A percentile compares a stretch with the other conserved stretches of the same genome.
These are phyloP conservation scores for Neofusicoccum sp. DNA, from an alignment of 2,329 filamentous ascomycete species.

Conservation along the genomic window DNA sequence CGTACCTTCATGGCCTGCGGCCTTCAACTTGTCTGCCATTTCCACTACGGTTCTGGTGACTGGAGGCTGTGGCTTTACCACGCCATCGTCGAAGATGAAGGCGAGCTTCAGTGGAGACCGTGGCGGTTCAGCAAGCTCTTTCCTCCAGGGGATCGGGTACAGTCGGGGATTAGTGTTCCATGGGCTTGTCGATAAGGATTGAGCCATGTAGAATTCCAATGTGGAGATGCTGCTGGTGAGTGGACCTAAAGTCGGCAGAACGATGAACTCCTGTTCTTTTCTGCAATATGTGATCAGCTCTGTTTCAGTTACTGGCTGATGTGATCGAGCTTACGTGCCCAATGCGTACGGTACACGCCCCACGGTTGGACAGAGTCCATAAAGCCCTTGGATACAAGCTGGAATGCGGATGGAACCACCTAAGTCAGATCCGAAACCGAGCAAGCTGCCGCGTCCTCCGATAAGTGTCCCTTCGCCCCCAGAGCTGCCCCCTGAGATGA, in stretches of 20 bases:
- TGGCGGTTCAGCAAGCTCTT: conserved; percentile 32
- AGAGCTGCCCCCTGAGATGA: conserved; percentile 54
- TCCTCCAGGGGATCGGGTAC: conserved; percentile 63
- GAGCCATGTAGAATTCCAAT: conserved; percentile 57
- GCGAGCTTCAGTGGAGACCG: conserved; percentile 40
- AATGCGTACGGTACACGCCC: conserved; percentile 40
- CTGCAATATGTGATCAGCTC: conserved; percentile 13
- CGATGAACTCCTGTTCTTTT: conserved; percentile 57
- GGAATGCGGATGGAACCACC: conserved; percentile 20
- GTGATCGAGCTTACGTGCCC: conserved; percentile 40
- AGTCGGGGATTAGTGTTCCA: conserved; percentile 67
- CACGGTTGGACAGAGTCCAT: conserved; percentile 32
- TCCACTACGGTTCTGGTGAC: conserved; percentile 48
- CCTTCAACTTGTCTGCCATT: conserved; percentile 30
- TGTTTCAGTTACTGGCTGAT: conserved; percentile 49
- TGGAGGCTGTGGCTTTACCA: conserved; percentile 53
- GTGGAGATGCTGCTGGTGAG: conserved; percentile 52
- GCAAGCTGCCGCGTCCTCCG: conserved; percentile 50
- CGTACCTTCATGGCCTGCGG: not conserved
- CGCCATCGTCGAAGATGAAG: conserved; percentile 50
- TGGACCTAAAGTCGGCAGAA: conserved; percentile 47
- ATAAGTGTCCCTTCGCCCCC: conserved; percentile 58
- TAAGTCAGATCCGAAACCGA: conserved; percentile 47
- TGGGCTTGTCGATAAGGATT: conserved; percentile 58
- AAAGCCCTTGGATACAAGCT: conserved; percentile 10